Evolutionary conservation across 768 basidiomycete genomes (phyloP).

Genomic region (Coprinopsis sp.): DNA sequence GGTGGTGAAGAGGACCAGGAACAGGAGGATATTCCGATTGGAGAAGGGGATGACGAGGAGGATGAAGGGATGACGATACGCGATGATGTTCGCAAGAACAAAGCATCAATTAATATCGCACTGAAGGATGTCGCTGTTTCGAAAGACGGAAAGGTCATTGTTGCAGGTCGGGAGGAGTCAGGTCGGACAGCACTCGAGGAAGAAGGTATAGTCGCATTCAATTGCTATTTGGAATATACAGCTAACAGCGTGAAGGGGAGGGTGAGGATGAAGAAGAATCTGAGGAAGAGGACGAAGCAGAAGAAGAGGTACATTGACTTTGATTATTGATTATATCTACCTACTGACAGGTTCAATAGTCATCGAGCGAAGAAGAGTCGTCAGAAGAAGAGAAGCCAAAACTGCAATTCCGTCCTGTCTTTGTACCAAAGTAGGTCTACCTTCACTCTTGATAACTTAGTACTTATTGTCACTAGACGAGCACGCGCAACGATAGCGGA

Average conservation of each 20-base stretch:
- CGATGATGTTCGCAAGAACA: constrained; percentile 31
- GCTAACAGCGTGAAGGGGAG: constrained; percentile 22
- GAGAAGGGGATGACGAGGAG: constrained; percentile 50
- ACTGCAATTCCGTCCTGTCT: constrained; percentile 84
- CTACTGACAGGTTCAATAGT: constrained; percentile 38
- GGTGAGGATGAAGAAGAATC: constrained; percentile 37
- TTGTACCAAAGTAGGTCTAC: constrained; percentile 80
- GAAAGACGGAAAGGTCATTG: constrained; percentile 72
- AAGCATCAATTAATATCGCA: constrained; percentile 61
- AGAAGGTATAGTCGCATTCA: constrained; percentile 19
- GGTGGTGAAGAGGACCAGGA: constrained; percentile 22
- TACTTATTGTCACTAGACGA: constrained; percentile 41
- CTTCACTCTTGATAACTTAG: neutral
- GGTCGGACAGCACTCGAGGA: constrained; percentile 64
- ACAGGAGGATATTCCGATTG: constrained; percentile 57
- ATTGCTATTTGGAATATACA: constrained; percentile 14
- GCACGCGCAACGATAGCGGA: constrained; percentile 71
- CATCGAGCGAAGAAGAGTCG: constrained; percentile 82
- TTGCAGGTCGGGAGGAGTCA: constrained; percentile 74
- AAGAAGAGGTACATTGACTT: constrained; percentile 41
- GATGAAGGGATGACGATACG: constrained; percentile 26
- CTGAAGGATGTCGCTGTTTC: constrained; percentile 80
- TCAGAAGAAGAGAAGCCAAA: constrained; percentile 76
- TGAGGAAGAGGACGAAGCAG: constrained; percentile 24
- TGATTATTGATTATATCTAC: constrained; percentile 5